phyloP scores from a whole-genome alignment of 2,329 filamentous ascomycete species.

The Xylariales sp. region DNA sequence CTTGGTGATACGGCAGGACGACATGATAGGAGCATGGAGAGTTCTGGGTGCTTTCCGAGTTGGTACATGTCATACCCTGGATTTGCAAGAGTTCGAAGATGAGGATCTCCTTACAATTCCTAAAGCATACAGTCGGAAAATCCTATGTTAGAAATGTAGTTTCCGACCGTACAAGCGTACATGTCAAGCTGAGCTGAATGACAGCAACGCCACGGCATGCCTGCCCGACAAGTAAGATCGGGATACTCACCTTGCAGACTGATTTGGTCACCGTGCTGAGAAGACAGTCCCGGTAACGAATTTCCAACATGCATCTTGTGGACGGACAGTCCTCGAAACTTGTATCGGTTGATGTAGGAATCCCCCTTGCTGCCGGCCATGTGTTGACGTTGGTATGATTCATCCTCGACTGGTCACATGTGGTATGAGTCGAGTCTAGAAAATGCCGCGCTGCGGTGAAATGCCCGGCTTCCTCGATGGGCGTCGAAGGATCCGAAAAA shows the following conservation, averaged over 20 bases:
- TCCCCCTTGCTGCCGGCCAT: too few species aligned
- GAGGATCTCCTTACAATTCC: too few species aligned
- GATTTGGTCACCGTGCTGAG: not conserved
- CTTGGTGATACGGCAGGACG: not conserved
- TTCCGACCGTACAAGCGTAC: too few species aligned
- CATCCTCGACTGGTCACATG: slow-evolving; percentile 2
- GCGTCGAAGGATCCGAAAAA: not conserved
- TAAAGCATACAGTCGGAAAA: too few species aligned
- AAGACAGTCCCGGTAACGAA: not conserved
- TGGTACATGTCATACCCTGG: too few species aligned
- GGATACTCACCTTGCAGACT: not conserved
- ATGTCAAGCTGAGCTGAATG: slow-evolving; percentile 3
- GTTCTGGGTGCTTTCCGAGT: too few species aligned
- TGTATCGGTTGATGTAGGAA: slow-evolving; percentile 2
- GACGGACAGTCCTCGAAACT: not conserved
- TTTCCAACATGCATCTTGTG: not conserved
- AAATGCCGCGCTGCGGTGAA: not conserved
- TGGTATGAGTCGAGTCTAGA: too few species aligned
- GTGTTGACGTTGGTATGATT: not conserved
- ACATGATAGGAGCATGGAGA: too few species aligned
- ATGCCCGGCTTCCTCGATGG: not conserved
- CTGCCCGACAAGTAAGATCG: not conserved
- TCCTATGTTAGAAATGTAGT: too few species aligned
- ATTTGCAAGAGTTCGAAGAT: too few species aligned
- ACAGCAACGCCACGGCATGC: not conserved